These are phyloP conservation scores for Quercus ilex DNA, from an alignment of 306 rosid species.

Conservation along the genomic window DNA sequence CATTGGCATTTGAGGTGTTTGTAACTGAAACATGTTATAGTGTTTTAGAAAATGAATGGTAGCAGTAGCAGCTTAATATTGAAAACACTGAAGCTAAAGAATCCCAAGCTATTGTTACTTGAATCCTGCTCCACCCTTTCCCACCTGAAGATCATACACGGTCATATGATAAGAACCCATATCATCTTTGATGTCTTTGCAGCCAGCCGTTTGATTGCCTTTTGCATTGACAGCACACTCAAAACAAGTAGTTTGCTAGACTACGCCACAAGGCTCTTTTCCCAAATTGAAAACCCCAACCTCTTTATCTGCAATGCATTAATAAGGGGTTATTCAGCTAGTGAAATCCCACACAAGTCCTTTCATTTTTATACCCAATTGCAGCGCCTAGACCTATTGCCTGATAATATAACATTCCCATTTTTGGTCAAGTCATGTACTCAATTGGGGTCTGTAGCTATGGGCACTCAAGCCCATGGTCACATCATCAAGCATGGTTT, in stretches of 20 bases:
- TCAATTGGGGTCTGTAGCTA: slow-evolving; percentile 17
- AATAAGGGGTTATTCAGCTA: slow-evolving; percentile 29
- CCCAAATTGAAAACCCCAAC: slow-evolving; percentile 39
- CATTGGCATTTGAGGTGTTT: no score
- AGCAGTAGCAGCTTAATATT: slow-evolving; percentile 13
- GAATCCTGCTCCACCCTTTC: slow-evolving; percentile 29
- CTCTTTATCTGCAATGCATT: slow-evolving; percentile 42
- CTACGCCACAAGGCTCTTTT: slow-evolving; percentile 29
- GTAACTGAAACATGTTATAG: background rate
- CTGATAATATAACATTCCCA: slow-evolving; percentile 40
- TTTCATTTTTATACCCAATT: slow-evolving; percentile 34
- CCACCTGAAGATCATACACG: slow-evolving; percentile 40
- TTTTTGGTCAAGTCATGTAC: slow-evolving; percentile 37
- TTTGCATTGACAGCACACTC: slow-evolving; percentile 20
- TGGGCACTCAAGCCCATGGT: slow-evolving; percentile 35
- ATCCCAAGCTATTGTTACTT: slow-evolving; percentile 32
- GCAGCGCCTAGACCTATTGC: slow-evolving; percentile 29
- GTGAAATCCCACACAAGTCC: slow-evolving; percentile 22
- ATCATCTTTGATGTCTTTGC: slow-evolving; percentile 33
- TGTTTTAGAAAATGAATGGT: slow-evolving; percentile 12
- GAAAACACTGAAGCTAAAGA: slow-evolving; percentile 29
- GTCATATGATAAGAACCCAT: slow-evolving; percentile 36
- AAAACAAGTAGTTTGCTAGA: slow-evolving; percentile 16
- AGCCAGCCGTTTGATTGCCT: slow-evolving; percentile 35
- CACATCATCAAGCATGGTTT: slow-evolving; percentile 33